A percentile compares a stretch with the other conserved stretches of the same genome.
These are phyloP conservation scores for Lotmaria passim DNA, from an alignment of 208 protist genomes.

Conservation along the genomic window DNA sequence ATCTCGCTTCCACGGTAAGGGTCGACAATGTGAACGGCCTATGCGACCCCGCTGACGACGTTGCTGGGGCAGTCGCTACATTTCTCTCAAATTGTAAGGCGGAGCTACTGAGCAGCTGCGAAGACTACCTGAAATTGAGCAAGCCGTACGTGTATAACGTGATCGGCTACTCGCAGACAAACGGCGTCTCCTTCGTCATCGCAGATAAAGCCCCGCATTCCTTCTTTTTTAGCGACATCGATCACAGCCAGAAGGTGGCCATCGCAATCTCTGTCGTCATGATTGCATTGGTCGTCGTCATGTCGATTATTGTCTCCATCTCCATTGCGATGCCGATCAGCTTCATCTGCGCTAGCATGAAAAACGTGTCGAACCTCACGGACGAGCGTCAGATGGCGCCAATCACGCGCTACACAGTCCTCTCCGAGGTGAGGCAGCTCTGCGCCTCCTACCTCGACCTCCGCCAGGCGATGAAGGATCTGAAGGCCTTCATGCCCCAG, in stretches of 20 bases:
- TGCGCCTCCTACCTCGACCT: conserved; percentile 48
- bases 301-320: conserved; percentile 15
- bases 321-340: conserved; percentile 38
- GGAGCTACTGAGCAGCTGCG: not conserved
- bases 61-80: not conserved
- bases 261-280: conserved; percentile 17
- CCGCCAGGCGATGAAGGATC: conserved; percentile 45
- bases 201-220: conserved; percentile 3
- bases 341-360: conserved; percentile 49
- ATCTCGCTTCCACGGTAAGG: not conserved
- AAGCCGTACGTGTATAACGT: conserved; percentile 8
- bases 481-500: conserved; percentile 57
- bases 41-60: conserved; percentile 3
- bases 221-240: conserved; percentile 15
- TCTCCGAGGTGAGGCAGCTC: conserved; percentile 38
- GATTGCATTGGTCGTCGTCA: conserved; percentile 12
- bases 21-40: conserved; percentile 10
- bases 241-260: not conserved
- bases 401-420: conserved; percentile 14
- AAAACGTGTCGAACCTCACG: conserved; percentile 29
- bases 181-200: conserved; percentile 7
- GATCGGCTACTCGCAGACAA: conserved; percentile 7
- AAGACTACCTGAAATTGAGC: not conserved
- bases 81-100: not conserved
- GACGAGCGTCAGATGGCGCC: conserved; percentile 13